These are phyloP conservation scores for Phytophthora boehmeriae DNA, from an alignment of 352 stramenopile genomes.

Conservation along the genomic window DNA sequence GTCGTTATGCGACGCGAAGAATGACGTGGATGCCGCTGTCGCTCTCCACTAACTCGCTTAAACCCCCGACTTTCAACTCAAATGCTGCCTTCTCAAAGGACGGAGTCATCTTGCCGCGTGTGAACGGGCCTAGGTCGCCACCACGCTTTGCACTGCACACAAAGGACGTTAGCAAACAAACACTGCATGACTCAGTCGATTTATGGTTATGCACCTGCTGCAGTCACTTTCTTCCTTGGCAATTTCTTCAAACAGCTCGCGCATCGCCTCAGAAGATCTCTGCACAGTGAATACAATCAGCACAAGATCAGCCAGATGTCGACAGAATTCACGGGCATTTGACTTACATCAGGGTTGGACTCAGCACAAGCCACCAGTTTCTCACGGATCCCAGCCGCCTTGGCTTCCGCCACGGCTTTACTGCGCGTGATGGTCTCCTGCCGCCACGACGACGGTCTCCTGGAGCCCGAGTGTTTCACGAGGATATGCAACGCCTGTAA, in stretches of 20 bases:
- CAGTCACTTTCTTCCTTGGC: slow-evolving; percentile 90
- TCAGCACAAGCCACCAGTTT: slow-evolving; percentile 78
- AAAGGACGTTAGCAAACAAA: too few relatives aligned
- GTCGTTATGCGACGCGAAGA: slow-evolving; percentile 82
- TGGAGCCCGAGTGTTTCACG: slow-evolving; percentile 86
- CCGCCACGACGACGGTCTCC: slow-evolving; percentile 86
- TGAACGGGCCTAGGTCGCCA: slow-evolving; percentile 91
- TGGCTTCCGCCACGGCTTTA: slow-evolving; percentile 84
- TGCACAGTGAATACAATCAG: slow-evolving; percentile 2
- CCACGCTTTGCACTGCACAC: slow-evolving; percentile 86
- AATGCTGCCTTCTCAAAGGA: slow-evolving; percentile 93
- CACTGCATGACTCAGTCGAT: too few relatives aligned
- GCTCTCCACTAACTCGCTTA: slow-evolving; percentile 95
- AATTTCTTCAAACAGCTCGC: slow-evolving; percentile 84
- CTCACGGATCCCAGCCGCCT: slow-evolving; percentile 80
- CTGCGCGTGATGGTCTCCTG: slow-evolving; percentile 88
- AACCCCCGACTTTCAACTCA: slow-evolving; percentile 91
- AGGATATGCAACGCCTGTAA: slow-evolving; percentile 83
- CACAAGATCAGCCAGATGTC: background rate
- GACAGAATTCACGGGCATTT: background rate
- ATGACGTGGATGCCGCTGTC: slow-evolving; percentile 98
- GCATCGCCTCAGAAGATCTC: slow-evolving; percentile 46
- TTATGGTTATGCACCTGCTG: slow-evolving; percentile 72
- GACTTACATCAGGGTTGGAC: slow-evolving; percentile 63
- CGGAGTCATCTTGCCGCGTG: slow-evolving; percentile 92